Percentiles rank a stretch among this genome's conserved stretches.
phyloP scores from a whole-genome alignment of 2,329 filamentous ascomycete genomes.

The Chaetomiaceae sp. region DNA sequence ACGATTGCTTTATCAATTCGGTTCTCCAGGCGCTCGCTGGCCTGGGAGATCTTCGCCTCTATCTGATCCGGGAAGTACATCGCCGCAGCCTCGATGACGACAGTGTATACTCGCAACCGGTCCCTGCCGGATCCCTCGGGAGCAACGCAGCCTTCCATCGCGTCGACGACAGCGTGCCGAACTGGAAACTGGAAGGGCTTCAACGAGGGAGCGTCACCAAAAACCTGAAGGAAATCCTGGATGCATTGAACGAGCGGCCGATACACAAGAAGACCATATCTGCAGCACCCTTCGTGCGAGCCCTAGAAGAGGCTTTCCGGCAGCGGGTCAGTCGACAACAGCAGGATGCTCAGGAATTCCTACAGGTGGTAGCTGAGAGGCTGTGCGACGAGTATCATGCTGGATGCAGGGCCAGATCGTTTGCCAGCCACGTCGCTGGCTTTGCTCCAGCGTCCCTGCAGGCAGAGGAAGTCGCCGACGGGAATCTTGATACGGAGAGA shows the following conservation, averaged over 20 bases:
- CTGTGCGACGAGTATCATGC: constrained; percentile 93
- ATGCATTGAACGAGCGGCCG: constrained; percentile 86
- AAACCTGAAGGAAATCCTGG: constrained; percentile 87
- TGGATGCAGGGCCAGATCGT: constrained; percentile 65
- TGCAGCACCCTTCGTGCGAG: constrained; percentile 75
- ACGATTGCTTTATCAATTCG: constrained; percentile 96
- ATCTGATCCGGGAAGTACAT: constrained; percentile 88
- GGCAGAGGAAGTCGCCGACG: too few species aligned
- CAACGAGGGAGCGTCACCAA: constrained; percentile 80
- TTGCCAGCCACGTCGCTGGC: constrained; percentile 40
- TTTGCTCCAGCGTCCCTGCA: too few species aligned
- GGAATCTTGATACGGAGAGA: not conserved
- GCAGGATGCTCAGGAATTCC: constrained; percentile 95
- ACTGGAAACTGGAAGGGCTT: constrained; percentile 61
- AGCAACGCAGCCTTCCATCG: constrained; percentile 8
- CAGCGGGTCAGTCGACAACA: constrained; percentile 91
- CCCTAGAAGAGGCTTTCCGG: constrained; percentile 78
- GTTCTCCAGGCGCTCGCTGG: constrained; percentile 90
- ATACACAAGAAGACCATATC: constrained; percentile 93
- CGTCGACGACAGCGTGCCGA: constrained; percentile 37
- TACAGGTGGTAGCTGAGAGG: constrained; percentile 89
- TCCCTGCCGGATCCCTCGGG: constrained; percentile 30
- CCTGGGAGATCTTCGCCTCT: constrained; percentile 80
- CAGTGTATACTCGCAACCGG: constrained; percentile 65
- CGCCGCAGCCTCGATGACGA: constrained; percentile 73